Base-by-base conservation (phyloP, 768 basidiomycete species). In the Lactarius pseudohatsudake region DNA sequence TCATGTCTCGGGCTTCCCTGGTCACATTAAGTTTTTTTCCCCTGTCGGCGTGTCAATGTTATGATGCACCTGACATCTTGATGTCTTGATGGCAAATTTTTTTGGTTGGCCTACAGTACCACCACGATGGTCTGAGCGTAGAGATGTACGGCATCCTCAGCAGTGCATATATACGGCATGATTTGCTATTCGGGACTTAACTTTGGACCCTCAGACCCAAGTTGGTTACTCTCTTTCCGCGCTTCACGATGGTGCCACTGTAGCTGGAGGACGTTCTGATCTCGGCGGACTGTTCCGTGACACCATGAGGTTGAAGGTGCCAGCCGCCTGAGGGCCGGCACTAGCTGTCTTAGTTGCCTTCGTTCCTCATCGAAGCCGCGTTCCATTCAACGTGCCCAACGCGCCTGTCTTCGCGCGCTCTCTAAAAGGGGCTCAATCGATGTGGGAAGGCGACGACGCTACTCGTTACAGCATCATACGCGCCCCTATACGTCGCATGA, bases 381-480 rank as follows among this genome's bases (percentile, higher is more conserved):
- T 53, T 53, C 26, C 26, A 53, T 53, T 53, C 50, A 26, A 26
- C 50, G 15, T 20, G 8, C 47, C 0, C 13, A 26, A 50, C 11
- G 13, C 50, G 3, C 50, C 50, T 53, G 50, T 26, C 22, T 26
- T 53, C n/a, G 32, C 65, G 32, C 57, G n/a, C 22, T 18, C 43
- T 62, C 22, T 53, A 45, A 9, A 32, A 32, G 56, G n/a, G 34
- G 56, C 45, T 36, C 28, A 50, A 62, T 34, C 89, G 89, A 91
- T 70, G 83, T 92, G n/a, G 91, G 91, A 1, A 91, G 91, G 38
- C 88, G 89, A 70, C 32, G 87, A 91, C 65, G 82, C 81, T 64
- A 78, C 80, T 0, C 79, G 80, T 18, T 82, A 87, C 70, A 83
- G 80, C 57, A 80, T 92, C 3, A 85, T 89, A 1, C 85, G 88